Evolutionary conservation across 495 filamentous ascomycete genomes (phyloP), one percentile per base, ranked within the genome.

Genomic region (Zalerion maritima): DNA sequence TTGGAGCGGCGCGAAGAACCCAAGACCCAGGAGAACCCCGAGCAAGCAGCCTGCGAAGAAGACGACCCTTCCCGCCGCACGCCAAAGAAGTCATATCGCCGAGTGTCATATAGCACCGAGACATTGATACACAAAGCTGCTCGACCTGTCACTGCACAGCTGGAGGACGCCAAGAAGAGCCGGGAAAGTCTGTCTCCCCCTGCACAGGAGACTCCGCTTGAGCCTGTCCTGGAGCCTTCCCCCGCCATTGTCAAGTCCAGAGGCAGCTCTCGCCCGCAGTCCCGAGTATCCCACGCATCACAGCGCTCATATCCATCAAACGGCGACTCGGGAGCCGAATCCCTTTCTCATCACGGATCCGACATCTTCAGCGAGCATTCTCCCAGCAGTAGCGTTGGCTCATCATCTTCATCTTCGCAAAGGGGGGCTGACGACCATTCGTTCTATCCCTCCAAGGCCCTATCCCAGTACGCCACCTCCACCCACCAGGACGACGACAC

Each of bases 321-420:
- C 1, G 43, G 43, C 31, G 49, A 55, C 8, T 51, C 46, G 8
- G 50, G 47, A 6, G 52, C 46, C 28, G 50, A 49, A 27, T 58
- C 50, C 41, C 55, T 49, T 28, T 57, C 60, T 1, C 62, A 62
- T 21, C 52, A 64, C 27, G 62, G 55, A 26, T 49, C 45, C n/a
- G 64, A 67, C 17, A 57, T 71, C 6, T 71, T 71, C 39, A 71
- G 62, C 43, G 57, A 63, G 36, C 55, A 54, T 41, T 56, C 55
- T 29, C 54, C 57, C 1, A 57, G 60, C 14, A 60, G 52, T 38
- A 62, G 64, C 0, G 23, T 60, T 11, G 58, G 54, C 12, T 64
- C 60, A 0, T 47, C 51, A 26, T 50, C 57, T 23, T 40, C 36
- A 28, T 18, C 31, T 31, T 38, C 47, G 6, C 43, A 42, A 39